A percentile compares a stretch with the other conserved stretches of the same genome.
phyloP scores from a whole-genome alignment of 2,329 filamentous ascomycete genomes.

The Beauveria brongniartii region DNA sequence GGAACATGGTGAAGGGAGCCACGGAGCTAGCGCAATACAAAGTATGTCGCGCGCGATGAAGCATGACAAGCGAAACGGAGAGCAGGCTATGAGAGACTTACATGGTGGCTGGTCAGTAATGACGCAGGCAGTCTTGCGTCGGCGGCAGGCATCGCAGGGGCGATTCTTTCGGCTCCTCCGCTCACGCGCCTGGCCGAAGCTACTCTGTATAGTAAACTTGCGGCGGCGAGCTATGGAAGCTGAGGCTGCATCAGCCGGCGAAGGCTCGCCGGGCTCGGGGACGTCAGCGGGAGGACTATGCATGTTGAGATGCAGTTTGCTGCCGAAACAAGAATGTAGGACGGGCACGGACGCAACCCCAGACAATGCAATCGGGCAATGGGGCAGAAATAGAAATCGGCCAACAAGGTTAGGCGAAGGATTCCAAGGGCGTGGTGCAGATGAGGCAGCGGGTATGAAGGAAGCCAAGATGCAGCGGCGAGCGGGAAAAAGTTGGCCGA shows the following conservation, averaged over 20 bases:
- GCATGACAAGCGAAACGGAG: not conserved
- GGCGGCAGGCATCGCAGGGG: slow-evolving; percentile 37
- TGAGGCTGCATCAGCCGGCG: not conserved
- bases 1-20: not conserved
- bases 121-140: slow-evolving; percentile 38
- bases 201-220: slow-evolving; percentile 34
- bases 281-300: slow-evolving; percentile 5
- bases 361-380: not conserved
- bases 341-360: not conserved
- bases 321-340: not conserved
- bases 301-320: not conserved
- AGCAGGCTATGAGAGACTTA: slow-evolving; percentile 19
- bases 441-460: not conserved
- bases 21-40: not conserved
- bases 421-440: not conserved
- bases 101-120: slow-evolving; percentile 36
- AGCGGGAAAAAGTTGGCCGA: slow-evolving; percentile 13
- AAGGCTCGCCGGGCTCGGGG: not conserved
- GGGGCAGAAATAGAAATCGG: not conserved
- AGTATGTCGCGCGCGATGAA: not conserved
- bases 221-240: slow-evolving; percentile 18
- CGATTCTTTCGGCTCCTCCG: slow-evolving; percentile 37
- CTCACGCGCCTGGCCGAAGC: slow-evolving; percentile 31
- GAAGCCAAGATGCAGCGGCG: slow-evolving; percentile 3
- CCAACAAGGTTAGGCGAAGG: slow-evolving; percentile 1